These are phyloP conservation scores for Coemansia sp. DNA, from an alignment of 192 early-diverging fungal genomes.

Conservation along the genomic window DNA sequence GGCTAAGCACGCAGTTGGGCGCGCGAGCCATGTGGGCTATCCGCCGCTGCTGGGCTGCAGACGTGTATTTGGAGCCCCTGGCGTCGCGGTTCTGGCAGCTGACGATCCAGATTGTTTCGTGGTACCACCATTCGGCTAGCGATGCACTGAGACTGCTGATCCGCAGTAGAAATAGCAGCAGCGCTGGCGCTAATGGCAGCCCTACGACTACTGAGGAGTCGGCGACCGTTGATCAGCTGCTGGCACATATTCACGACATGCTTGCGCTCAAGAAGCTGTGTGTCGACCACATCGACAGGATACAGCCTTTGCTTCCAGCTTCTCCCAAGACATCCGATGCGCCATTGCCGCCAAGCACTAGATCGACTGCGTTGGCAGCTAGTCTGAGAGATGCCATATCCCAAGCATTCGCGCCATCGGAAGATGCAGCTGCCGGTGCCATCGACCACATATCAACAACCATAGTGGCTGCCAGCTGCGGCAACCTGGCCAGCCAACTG, in stretches of 20 bases:
- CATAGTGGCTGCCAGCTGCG: slow-evolving; percentile 21
- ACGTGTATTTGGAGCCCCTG: slow-evolving; percentile 34
- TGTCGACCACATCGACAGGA: slow-evolving; percentile 1
- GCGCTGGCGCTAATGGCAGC: background rate
- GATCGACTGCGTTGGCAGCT: background rate
- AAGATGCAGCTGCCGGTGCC: background rate
- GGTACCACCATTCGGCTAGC: slow-evolving; percentile 15
- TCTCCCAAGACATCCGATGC: background rate
- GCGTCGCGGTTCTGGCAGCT: slow-evolving; percentile 46
- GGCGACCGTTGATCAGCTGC: slow-evolving; percentile 7
- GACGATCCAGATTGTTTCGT: slow-evolving; percentile 33
- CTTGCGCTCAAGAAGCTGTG: slow-evolving; percentile 3
- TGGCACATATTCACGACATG: slow-evolving; percentile 30
- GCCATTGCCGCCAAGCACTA: background rate
- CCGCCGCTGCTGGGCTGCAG: slow-evolving; percentile 25
- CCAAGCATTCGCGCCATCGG: slow-evolving; percentile 15
- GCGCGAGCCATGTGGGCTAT: slow-evolving; percentile 30
- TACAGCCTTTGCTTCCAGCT: background rate
- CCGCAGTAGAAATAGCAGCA: background rate
- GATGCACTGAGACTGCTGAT: slow-evolving; percentile 18
- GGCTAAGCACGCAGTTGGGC: slow-evolving; percentile 16
- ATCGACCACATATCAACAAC: slow-evolving; percentile 8
- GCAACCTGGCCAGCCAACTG: slow-evolving; percentile 32
- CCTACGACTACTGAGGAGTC: background rate
- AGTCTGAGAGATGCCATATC: slow-evolving; percentile 8